Evolutionary conservation across 2,329 filamentous ascomycete genomes (phyloP), one percentile per base, ranked within the genome.

Genomic region (Aschersonia sp.): DNA sequence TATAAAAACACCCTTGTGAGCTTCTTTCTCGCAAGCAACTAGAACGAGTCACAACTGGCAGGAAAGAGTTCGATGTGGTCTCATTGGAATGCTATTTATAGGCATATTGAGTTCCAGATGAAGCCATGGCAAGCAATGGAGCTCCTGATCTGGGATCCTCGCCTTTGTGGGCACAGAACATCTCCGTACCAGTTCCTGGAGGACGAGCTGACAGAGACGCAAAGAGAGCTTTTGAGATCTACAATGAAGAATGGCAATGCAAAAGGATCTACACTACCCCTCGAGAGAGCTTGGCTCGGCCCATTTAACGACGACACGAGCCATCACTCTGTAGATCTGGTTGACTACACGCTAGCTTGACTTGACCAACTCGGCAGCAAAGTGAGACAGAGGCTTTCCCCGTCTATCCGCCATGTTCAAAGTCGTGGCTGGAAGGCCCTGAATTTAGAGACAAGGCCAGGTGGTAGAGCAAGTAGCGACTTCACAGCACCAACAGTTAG

Each of bases 121-220:
- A 56, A 47, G 29, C 53, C 57, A 1, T 69, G 61, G 56, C 52
- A 2, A 0, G 46, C 47, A 2, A 63, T 65, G 2, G 75, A 79
- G 53, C 53, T 80, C 10, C 60, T 79, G 5, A 73, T 80, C 40
- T 78, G 75, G 75, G 76, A 79, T 51, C 49, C 62, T 2, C 53
- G 57, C 1, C 60, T 63, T 6, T 53, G 50, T 1, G 52, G 57
- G 1, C 61, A 56, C 30, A 57, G 60, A 6, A 50, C 53, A 0
- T 46, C 49, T 0, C 49, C 51, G 11, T 42, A 52, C 5, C 5
- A 46, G 2, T 42, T 62, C 1, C 55, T 54, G 1, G 58, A 65
- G 46, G 52, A 53, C 1, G 63, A 69, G 11, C 61, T 79, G 4
- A 60, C 65, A 2, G 56, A 63, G 22, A 68, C 70, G 46, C 76